A percentile compares a stretch with the other conserved stretches of the same genome.
Evolutionary conservation across 257 asterid genomes (phyloP).

Genomic region (Salvia splendens): DNA sequence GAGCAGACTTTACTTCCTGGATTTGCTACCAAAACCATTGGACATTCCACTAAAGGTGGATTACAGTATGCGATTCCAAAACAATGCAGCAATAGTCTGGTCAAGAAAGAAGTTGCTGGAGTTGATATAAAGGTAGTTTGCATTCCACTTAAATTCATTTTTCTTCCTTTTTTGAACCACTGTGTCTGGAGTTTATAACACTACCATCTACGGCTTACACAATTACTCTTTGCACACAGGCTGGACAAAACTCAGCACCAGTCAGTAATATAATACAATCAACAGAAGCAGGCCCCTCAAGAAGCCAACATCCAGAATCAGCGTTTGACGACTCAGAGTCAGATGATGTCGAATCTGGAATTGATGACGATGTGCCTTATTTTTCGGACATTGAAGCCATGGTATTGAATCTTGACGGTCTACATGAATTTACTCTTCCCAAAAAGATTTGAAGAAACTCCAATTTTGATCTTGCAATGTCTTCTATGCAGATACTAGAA

Average conservation of each 20-base stretch:
- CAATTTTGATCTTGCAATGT: constrained; percentile 29
- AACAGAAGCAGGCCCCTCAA: constrained; percentile 46
- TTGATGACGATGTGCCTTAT: constrained; percentile 86
- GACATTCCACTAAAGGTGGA: constrained; percentile 43
- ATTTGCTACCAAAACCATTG: constrained; percentile 42
- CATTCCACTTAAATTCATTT: neutral
- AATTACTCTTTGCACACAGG: constrained; percentile 45
- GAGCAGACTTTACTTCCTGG: constrained; percentile 42
- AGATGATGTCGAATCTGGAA: constrained; percentile 60
- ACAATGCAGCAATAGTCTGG: constrained; percentile 37
- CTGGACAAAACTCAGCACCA: constrained; percentile 43
- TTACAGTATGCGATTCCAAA: constrained; percentile 42
- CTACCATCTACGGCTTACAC: constrained; percentile 19
- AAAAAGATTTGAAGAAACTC: neutral
- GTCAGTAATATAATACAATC: constrained; percentile 39
- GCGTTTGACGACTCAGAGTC: constrained; percentile 49
- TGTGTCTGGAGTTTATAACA: constrained; percentile 22
- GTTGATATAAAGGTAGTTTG: constrained; percentile 42
- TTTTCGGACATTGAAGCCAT: constrained; percentile 94
- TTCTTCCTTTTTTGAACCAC: constrained; percentile 21
- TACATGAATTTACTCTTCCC: constrained; percentile 23
- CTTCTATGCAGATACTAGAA: constrained; percentile 73
- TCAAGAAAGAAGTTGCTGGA: constrained; percentile 49
- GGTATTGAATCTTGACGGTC: constrained; percentile 50
- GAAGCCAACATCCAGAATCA: constrained; percentile 44